Base-by-base conservation (phyloP, 1,139 yeast species). In the Debaryomyces subglobosus region DNA sequence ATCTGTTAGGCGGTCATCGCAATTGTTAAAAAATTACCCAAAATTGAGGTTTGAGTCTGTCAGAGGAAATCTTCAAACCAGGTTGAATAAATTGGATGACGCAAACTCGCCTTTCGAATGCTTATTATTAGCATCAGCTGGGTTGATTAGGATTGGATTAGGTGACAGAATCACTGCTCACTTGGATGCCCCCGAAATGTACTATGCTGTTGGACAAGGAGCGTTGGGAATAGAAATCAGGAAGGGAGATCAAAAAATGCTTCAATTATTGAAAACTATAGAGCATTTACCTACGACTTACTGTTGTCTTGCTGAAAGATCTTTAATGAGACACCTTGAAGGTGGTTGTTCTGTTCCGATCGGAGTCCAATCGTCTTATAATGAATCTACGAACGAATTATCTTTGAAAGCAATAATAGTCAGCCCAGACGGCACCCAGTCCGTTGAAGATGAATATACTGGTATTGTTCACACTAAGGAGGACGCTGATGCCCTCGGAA, bases 271-370 rank as follows among this genome's bases (percentile, higher is more conserved):
- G 55, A 66, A 74, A 20, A 74, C 79, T 46, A 82, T 94, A 53
- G 86, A 85, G 59, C 86, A 91, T 64, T 69, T 74, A 45, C 79
- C 83, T 10, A 79, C 96, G 2, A 81, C 92, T 1, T 72, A 84
- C 54, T 78, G 95, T 59, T 92, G 99, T 67, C 68, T 84, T n/a
- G 96, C 97, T 4, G 99, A 94, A 70, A 79, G 99, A 59, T 76
- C 95, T 12, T 73, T 94, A 51, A 83, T 94, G 90, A 79, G 96
- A 65, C 79, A 88, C 33, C 77, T 94, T 52, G 98, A 94, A 71
- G 99, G 99, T 52, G 99, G 99, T 13, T 94, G 99, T 70, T 89
- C 97, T 0, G 97, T 94, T 8, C 99, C 99, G 9, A 89, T 94
- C 57, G 99, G 99, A 43, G 96, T 90, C 43, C 79, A 86, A 49